Base-by-base conservation (phyloP, 345 rosid species). In the Pistacia integerrima region DNA sequence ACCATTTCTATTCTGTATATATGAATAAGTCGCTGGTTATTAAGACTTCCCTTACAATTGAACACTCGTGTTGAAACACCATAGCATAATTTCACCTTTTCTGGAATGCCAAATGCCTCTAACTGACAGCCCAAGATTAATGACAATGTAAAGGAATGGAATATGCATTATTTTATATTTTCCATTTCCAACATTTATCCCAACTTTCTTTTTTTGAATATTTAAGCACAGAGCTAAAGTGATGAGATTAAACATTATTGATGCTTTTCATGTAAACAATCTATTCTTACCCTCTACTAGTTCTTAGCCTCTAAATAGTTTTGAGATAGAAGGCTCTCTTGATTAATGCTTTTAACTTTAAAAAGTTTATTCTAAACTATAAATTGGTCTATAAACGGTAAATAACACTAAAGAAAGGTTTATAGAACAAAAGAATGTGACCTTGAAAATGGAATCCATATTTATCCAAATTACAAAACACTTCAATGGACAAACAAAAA, bases 61-160 rank as follows among this genome's bases (percentile, higher is more conserved):
- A 22, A 20, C 5, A 12, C 13, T 59, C 8, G 6, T 22, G 49
- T 20, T 59, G 13, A 57, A 22, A 36, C 9, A 20, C 51, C 10
- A 0, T 11, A 36, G 11, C 25, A 38, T 71, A 20, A 56, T 57
- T 58, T 71, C 38, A 36, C 12, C 9, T 36, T 35, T 55, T 14
- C n/a, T 38, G 65, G 41, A 71, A 58, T 38, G n/a, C 36, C 51
- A 70, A n/a, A 58, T 71, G 64, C 74, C 55, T n/a, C 64, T 54
- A 25, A 18, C 9, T 70, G 11, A n/a, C 18, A 20, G 11, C 62
- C 62, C 33, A 11, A 20, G 33, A 16, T 30, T 70, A 54, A 70
- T 35, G 17, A 1, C 30, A 36, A 1, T 1, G 10, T 4, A 7
- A 4, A 9, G 49, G 55, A 16, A 69, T 28, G 16, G 54, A 8